Evolutionary conservation across 331 rosid species (phyloP).

Genomic region (Malus hybrid): DNA sequence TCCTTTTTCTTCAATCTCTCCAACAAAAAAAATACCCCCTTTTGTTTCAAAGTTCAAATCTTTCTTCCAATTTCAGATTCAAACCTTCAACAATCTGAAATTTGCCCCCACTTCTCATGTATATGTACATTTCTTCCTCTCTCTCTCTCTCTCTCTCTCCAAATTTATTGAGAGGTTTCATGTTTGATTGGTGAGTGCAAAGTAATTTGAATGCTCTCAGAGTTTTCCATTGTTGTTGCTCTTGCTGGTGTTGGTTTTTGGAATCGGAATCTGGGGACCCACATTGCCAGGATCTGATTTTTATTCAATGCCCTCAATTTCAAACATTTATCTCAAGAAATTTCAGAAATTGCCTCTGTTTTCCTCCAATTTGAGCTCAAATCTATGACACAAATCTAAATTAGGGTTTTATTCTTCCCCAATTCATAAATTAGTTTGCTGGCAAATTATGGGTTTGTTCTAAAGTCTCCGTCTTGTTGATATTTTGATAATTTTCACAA

Average conservation of each 20-base stretch:
- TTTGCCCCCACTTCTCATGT: background rate
- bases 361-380: background rate
- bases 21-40: background rate
- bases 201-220: background rate
- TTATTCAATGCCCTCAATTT: constrained; percentile 29
- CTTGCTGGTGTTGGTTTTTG: background rate
- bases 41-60: background rate
- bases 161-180: background rate
- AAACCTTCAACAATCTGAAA: background rate
- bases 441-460: constrained; percentile 20
- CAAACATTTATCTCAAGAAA: constrained; percentile 23
- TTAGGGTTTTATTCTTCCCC: constrained; percentile 13
- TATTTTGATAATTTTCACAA: constrained; percentile 22
- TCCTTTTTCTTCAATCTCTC: background rate
- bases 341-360: constrained; percentile 22
- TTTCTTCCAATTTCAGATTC: background rate
- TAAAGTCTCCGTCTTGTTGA: constrained; percentile 3
- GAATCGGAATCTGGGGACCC: background rate
- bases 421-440: background rate
- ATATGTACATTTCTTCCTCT: background rate
- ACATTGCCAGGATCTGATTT: constrained; percentile 30
- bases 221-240: background rate
- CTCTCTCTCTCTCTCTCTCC: background rate
- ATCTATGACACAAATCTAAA: constrained; percentile 43
- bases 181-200: constrained; percentile 9